Base-by-base conservation (phyloP, 2,329 filamentous ascomycete species). In the Fusarium cicatricum region DNA sequence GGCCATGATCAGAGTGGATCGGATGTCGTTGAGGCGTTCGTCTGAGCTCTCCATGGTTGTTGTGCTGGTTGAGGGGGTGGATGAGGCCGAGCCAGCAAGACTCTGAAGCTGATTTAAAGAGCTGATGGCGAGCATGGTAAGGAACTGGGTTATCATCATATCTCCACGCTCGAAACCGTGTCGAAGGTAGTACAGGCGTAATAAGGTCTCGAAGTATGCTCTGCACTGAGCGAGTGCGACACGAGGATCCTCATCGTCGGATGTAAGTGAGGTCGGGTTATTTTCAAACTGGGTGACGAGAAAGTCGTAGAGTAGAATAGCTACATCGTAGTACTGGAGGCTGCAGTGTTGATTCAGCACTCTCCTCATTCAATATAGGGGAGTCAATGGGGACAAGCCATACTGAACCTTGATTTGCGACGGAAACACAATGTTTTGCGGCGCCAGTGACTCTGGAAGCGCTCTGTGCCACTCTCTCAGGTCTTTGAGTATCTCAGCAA, bases 341-440 rank as follows among this genome's bases (percentile, higher is more conserved):
- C 56, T 59, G 10, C 21, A 1, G 0, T 5, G 3, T 19, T 8
- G 12, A 44, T 5, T 39, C 12, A 39, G 37, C 37, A 39, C 10
- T 23, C 11, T 7, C 29, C 29, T 32, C n/a, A 8, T 6, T 32
- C n/a, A 5, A 32, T 14, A 3, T n/a, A 32, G 5, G 14, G 12
- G 29, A 11, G 14, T 14, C n/a, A 32, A 3, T 14, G 29, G 29
- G 14, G 14, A n/a, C 4, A 3, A n/a, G 9, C 21, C 34, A 1
- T 39, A 60, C 58, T 61, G 56, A 8, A 56, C 6, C 4, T 45
- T 60, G 1, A 61, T 38, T 9, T 61, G 56, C 1, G 51, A 46
- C 14, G 56, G 58, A 0, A 50, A 46, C 1, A 61, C 58, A 5
- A 60, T 48, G 0, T 38, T 32, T 0, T 21, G 11, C 1, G 56